These are phyloP conservation scores for Ambrosiella cleistominuta DNA, from an alignment of 2,329 filamentous ascomycete species.

Conservation along the genomic window DNA sequence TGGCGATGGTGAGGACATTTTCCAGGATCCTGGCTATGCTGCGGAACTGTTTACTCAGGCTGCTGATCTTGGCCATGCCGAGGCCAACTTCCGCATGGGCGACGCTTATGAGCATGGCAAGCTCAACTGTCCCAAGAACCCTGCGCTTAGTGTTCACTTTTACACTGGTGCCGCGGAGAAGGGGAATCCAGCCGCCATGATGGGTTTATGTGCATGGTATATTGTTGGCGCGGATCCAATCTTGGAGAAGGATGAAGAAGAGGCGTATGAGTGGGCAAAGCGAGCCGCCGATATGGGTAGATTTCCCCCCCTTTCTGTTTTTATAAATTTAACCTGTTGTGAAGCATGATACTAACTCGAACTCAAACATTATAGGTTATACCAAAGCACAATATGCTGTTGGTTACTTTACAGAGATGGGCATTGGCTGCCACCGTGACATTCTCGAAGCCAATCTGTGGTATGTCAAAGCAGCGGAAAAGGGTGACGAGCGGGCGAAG, in stretches of 20 bases:
- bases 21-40: constrained; percentile 76
- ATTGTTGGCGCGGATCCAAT: constrained; percentile 86
- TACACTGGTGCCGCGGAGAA: constrained; percentile 83
- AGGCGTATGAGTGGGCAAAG: constrained; percentile 91
- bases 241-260: constrained; percentile 83
- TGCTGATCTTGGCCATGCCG: constrained; percentile 74
- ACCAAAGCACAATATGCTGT: constrained; percentile 79
- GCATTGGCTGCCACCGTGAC: constrained; percentile 85
- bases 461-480: constrained; percentile 91
- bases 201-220: constrained; percentile 98
- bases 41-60: constrained; percentile 89
- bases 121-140: constrained; percentile 73
- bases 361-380: constrained; percentile 29
- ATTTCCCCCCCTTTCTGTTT: constrained; percentile 19
- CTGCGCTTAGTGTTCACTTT: constrained; percentile 87
- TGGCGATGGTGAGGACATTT: constrained; percentile 88
- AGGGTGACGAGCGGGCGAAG: constrained; percentile 77
- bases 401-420: constrained; percentile 97
- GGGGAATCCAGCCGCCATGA: constrained; percentile 78
- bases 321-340: not conserved
- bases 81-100: constrained; percentile 78
- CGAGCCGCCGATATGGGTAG: constrained; percentile 71
- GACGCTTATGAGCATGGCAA: constrained; percentile 91
- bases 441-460: constrained; percentile 94
- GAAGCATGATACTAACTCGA: not conserved